These are phyloP conservation scores for Globisporangium paddicum DNA, from an alignment of 352 stramenopile genomes.

Conservation along the genomic window DNA sequence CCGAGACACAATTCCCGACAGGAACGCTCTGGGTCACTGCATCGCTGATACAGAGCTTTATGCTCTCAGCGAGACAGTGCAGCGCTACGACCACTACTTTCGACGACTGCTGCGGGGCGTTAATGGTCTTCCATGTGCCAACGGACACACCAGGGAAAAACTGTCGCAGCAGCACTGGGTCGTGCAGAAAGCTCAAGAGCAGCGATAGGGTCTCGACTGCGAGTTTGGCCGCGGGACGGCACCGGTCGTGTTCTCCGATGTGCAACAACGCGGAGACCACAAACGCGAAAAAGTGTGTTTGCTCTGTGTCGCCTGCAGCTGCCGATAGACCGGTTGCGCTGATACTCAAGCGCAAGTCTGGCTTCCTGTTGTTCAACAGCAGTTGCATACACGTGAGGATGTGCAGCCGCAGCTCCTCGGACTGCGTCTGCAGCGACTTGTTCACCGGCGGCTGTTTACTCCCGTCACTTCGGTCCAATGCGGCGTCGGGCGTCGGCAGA, in stretches of 20 bases:
- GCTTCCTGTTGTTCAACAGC: constrained; percentile 22
- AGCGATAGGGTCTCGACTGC: constrained; percentile 36
- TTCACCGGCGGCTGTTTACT: neutral
- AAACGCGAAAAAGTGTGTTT: constrained; percentile 70
- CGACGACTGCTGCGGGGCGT: constrained; percentile 61
- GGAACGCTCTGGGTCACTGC: constrained; percentile 5
- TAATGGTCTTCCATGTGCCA: constrained; percentile 58
- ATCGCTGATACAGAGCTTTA: constrained; percentile 36
- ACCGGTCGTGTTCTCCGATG: constrained; percentile 47
- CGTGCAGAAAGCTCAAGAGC: constrained; percentile 33
- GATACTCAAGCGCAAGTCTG: constrained; percentile 2
- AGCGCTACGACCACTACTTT: constrained; percentile 60
- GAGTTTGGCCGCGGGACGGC: constrained; percentile 29
- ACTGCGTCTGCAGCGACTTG: constrained; percentile 19
- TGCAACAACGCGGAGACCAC: constrained; percentile 55
- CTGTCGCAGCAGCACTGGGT: constrained; percentile 39
- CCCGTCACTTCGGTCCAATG: neutral
- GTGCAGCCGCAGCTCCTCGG: constrained; percentile 57
- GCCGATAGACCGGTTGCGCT: neutral
- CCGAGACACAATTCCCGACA: neutral
- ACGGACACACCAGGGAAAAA: constrained; percentile 68
- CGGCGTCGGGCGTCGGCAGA: constrained; percentile 36
- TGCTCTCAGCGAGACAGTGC: constrained; percentile 32
- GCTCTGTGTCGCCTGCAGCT: constrained; percentile 17
- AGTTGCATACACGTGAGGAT: constrained; percentile 40